These are phyloP conservation scores for Ogataea populi-albae DNA, from an alignment of 805 yeast genomes.

Conservation along the genomic window DNA sequence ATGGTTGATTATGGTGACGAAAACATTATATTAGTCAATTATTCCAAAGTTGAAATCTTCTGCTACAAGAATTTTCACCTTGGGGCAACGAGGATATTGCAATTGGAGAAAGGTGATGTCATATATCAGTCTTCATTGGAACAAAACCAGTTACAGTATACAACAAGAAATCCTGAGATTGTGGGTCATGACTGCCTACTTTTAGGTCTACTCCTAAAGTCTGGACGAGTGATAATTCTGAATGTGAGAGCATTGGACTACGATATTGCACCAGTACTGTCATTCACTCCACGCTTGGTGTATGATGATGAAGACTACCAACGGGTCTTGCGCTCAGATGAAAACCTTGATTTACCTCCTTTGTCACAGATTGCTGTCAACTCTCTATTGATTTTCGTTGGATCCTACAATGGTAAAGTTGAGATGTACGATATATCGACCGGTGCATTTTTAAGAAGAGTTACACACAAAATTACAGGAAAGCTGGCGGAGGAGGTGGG, in stretches of 20 bases:
- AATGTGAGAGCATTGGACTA: constrained; percentile 36
- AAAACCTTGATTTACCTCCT: constrained; percentile 26
- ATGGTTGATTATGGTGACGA: constrained; percentile 33
- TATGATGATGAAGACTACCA: constrained; percentile 21
- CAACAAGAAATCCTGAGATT: constrained; percentile 14
- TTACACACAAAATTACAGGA: constrained; percentile 19
- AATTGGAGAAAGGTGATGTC: constrained; percentile 9
- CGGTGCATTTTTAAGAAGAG: constrained; percentile 38
- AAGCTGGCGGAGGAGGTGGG: constrained; percentile 14
- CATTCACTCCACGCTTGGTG: constrained; percentile 23
- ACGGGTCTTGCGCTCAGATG: constrained; percentile 9
- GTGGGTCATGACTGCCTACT: constrained; percentile 32
- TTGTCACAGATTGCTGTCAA: constrained; percentile 29
- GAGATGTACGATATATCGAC: constrained; percentile 42
- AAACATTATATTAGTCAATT: constrained; percentile 22
- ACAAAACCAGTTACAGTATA: constrained; percentile 16
- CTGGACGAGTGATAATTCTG: constrained; percentile 41
- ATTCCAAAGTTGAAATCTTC: constrained; percentile 18
- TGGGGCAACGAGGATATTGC: constrained; percentile 6
- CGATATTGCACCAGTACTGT: constrained; percentile 16
- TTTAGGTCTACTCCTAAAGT: constrained; percentile 34
- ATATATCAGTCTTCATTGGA: constrained; percentile 27
- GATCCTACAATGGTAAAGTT: constrained; percentile 42
- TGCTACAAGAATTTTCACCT: constrained; percentile 15
- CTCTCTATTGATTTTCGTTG: constrained; percentile 33